phyloP scores from a whole-genome alignment of 805 yeast species.

The Metschnikowia continentalis region DNA sequence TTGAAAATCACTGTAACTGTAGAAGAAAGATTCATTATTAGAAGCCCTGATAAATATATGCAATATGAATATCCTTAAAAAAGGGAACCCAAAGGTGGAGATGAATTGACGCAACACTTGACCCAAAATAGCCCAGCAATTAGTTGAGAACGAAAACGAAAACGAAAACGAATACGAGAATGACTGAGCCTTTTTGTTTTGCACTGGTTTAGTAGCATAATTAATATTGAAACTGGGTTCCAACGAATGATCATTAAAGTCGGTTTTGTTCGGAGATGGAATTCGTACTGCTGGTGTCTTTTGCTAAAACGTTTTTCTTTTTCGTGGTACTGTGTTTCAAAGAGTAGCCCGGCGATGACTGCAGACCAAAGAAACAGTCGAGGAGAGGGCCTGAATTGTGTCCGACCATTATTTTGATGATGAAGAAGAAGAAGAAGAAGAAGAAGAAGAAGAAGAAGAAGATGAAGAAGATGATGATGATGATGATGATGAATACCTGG shows the following conservation, averaged over 20 bases:
- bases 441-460: too few relatives aligned
- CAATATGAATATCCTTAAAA: slow-evolving; percentile 34
- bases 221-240: neutral
- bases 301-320: neutral
- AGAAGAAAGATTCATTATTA: slow-evolving; percentile 10
- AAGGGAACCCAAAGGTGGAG: slow-evolving; percentile 39
- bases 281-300: neutral
- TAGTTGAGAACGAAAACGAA: slow-evolving; percentile 8
- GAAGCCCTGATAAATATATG: slow-evolving; percentile 27
- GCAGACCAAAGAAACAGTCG: slow-evolving; percentile 5
- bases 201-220: neutral
- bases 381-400: slow-evolving; percentile 1
- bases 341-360: neutral
- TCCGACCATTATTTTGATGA: slow-evolving; percentile 11
- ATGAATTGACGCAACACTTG: slow-evolving; percentile 28
- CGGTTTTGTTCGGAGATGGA: neutral
- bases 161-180: neutral
- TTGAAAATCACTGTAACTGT: slow-evolving; percentile 6
- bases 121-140: slow-evolving; percentile 27
- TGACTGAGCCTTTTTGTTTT: neutral
- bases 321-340: neutral
- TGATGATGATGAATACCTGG: slow-evolving; percentile 17
- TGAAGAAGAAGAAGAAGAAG: too few relatives aligned
- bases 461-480: slow-evolving; percentile 4
- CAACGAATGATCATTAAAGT: neutral